Conservation (phyloP, 208 protist species). For the Zelonia costaricensis region DNA sequence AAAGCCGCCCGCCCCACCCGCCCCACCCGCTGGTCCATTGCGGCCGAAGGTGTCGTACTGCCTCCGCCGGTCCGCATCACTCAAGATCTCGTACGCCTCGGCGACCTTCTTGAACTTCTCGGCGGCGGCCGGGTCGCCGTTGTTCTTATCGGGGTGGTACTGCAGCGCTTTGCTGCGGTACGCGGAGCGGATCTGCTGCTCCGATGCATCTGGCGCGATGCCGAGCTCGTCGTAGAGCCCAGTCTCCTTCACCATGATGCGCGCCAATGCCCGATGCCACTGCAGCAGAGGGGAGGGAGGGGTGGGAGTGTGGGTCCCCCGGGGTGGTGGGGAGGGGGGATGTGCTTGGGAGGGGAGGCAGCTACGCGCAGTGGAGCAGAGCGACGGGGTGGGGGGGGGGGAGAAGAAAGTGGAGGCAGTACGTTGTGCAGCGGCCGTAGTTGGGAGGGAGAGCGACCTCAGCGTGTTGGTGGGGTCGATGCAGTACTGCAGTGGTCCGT, state of each 20-base stretch:
- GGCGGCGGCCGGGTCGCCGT: constrained; percentile 57
- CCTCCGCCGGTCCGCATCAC: constrained; percentile 85
- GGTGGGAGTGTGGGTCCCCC: no score
- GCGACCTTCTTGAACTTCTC: constrained; percentile 88
- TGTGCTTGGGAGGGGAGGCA: no score
- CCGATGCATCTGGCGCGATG: constrained; percentile 60
- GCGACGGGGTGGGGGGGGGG: no score
- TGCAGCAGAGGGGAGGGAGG: not conserved
- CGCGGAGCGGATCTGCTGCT: constrained; percentile 80
- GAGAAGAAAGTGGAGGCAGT: no score
- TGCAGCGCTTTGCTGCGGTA: constrained; percentile 89
- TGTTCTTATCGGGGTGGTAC: constrained; percentile 92
- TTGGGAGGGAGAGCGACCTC: no score
- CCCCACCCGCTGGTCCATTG: constrained; percentile 89
- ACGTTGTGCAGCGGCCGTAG: no score
- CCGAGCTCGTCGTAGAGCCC: constrained; percentile 82
- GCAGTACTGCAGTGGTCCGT: no score
- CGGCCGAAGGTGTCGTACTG: constrained; percentile 92
- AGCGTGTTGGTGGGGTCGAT: no score
- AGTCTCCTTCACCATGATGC: constrained; percentile 81
- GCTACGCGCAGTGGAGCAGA: no score
- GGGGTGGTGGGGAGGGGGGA: no score
- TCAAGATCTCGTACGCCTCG: constrained; percentile 96
- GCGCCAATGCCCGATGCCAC: not conserved
- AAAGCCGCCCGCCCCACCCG: constrained; percentile 17